A percentile compares a stretch with the other conserved stretches of the same genome.
phyloP scores from a whole-genome alignment of 2,329 filamentous ascomycete species.

The Coniella lustricola region DNA sequence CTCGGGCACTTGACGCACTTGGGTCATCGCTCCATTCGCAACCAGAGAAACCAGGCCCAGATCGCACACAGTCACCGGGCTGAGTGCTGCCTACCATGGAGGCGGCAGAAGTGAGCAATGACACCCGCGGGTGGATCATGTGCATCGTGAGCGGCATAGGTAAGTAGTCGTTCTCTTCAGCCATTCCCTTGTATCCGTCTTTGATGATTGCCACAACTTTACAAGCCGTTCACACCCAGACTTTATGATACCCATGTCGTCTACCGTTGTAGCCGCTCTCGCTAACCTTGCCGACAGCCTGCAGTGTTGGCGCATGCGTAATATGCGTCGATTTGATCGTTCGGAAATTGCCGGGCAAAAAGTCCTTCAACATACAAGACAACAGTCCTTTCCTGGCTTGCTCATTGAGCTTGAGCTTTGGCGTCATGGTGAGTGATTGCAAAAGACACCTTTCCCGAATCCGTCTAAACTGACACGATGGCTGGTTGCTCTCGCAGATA shows the following conservation, averaged over 20 bases:
- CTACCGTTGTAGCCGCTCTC: not conserved
- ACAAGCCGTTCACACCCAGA: not conserved
- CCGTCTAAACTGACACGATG: not conserved
- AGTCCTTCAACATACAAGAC: conserved; percentile 78
- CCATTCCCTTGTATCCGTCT: not conserved
- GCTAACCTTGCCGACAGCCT: conserved; percentile 36
- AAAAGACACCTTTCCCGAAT: not conserved
- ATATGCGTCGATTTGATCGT: conserved; percentile 81
- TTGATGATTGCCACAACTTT: no score
- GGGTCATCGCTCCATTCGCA: conserved; percentile 1
- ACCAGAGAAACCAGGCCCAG: conserved; percentile 15
- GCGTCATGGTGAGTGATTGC: conserved; percentile 70
- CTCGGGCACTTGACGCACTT: not conserved
- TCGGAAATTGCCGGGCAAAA: conserved; percentile 63
- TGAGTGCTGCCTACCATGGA: conserved; percentile 30
- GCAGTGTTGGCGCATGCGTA: conserved; percentile 69
- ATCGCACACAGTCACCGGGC: conserved; percentile 10
- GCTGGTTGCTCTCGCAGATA: conserved; percentile 46
- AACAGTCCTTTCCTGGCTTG: conserved; percentile 82
- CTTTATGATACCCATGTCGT: not conserved
- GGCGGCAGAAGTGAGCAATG: conserved; percentile 54
- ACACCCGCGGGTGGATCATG: conserved; percentile 92
- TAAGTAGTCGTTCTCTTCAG: conserved; percentile 30
- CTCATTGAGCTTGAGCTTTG: conserved; percentile 87
- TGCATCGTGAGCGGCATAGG: conserved; percentile 70